These are phyloP conservation scores for Inonotus obliquus DNA, from an alignment of 1,284 basidiomycete genomes.

Conservation along the genomic window DNA sequence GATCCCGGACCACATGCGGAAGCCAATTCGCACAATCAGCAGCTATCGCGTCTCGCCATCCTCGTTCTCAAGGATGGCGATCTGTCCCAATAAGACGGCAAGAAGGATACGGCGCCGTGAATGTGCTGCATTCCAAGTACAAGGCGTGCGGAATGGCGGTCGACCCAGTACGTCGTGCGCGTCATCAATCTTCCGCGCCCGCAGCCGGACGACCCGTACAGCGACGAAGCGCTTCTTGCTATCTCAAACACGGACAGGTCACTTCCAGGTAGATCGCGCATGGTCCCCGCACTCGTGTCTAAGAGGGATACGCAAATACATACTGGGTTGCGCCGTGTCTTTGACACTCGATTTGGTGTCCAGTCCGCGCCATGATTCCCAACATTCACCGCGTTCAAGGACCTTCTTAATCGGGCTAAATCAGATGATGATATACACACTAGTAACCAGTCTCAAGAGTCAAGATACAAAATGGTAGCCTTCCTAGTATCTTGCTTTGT, in stretches of 20 bases:
- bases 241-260: constrained; percentile 35
- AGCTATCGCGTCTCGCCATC: not conserved
- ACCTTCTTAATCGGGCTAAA: no score
- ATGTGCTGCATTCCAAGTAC: not conserved
- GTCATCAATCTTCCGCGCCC: not conserved
- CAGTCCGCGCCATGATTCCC: not conserved
- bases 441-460: no score
- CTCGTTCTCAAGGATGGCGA: not conserved
- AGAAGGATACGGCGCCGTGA: constrained; percentile 31
- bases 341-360: constrained; percentile 39
- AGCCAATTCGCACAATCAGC: not conserved
- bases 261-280: constrained; percentile 31
- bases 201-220: not conserved
- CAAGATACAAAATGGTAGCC: no score
- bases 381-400: no score
- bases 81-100: not conserved
- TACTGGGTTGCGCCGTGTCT: constrained; percentile 35
- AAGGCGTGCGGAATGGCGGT: not conserved
- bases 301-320: constrained; percentile 3
- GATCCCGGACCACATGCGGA: constrained; percentile 68
- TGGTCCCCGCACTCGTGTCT: not conserved
- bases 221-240: constrained; percentile 17
- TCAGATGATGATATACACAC: no score
- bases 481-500: no score
- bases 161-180: not conserved